Evolutionary conservation across 345 rosid species (phyloP), one percentile per base, ranked within the genome.

Genomic region (Eucalyptus erythrocorys): DNA sequence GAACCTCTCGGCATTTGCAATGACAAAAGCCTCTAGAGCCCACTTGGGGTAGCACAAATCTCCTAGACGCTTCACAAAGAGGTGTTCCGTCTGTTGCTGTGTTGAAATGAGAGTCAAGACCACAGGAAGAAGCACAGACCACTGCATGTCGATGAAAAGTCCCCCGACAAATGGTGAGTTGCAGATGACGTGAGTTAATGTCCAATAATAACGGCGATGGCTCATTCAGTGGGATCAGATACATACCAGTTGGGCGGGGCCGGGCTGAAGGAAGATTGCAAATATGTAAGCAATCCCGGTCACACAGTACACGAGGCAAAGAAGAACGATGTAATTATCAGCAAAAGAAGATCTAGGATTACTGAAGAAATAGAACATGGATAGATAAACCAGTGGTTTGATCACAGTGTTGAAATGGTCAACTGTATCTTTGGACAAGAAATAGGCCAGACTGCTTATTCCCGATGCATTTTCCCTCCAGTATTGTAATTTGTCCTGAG

Each of bases 361-460:
- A 94, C 94, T 95, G 96, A 96, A 97, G 97, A 96, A 97, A 91
- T 94, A 96, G 93, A 96, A 95, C 97, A 95, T 96, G 80, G 97
- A 97, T 87, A 97, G 91, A 91, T 95, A 97, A 64, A 96, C 96
- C 87, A 97, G 89, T 43, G 98, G 99, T 91, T 97, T 97, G 90
- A 97, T 66, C 49, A 95, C 53, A 51, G 94, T 94, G 89, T 93
- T 95, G 90, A 97, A 93, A 89, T 91, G 96, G 87, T 97, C 99
- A 42, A 95, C 86, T 55, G 97, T 96, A 79, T 97, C 98, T 91
- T 94, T 97, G 10, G 99, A 93, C 50, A 97, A 84, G 88, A 96
- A 97, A 94, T 97, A 95, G 87, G 98, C 98, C 45, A 95, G 93
- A 87, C 96, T 95, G 88, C 98, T 97, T 43, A 96, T 95, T 88